Evolutionary conservation across 2,329 filamentous ascomycete genomes (phyloP).

Genomic region (Niveomyces coronatus): DNA sequence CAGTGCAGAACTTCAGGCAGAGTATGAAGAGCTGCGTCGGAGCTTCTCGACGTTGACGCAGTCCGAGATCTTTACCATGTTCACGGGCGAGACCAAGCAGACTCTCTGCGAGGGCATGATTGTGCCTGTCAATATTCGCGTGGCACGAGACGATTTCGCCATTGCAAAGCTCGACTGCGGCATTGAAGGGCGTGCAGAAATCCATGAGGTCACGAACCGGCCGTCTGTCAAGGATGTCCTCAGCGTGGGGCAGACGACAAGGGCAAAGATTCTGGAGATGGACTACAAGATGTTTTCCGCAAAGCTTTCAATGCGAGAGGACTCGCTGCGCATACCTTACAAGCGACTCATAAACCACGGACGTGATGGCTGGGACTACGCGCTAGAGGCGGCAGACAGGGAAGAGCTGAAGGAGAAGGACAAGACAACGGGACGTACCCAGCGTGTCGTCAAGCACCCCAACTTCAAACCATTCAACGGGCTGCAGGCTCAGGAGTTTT

Average conservation of each 20-base stretch:
- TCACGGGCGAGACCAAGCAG: conserved; percentile 84
- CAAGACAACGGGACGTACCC: conserved; percentile 71
- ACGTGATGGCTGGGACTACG: conserved; percentile 77
- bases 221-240: conserved; percentile 64
- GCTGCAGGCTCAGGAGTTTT: conserved; percentile 83
- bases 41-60: conserved; percentile 60
- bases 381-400: conserved; percentile 69
- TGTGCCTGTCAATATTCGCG: conserved; percentile 75
- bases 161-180: conserved; percentile 91
- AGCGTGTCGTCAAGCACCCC: conserved; percentile 95
- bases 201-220: conserved; percentile 69
- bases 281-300: conserved; percentile 79
- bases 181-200: conserved; percentile 78
- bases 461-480: conserved; percentile 91
- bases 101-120: conserved; percentile 86
- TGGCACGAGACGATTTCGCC: conserved; percentile 85
- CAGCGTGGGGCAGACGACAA: conserved; percentile 70
- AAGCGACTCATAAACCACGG: conserved; percentile 60
- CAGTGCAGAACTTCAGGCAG: conserved; percentile 80
- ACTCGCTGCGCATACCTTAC: conserved; percentile 64
- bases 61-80: conserved; percentile 88
- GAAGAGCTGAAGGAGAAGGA: conserved; percentile 81
- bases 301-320: conserved; percentile 76
- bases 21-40: conserved; percentile 87
- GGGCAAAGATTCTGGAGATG: conserved; percentile 78